phyloP scores from a whole-genome alignment of 768 basidiomycete species.

The Ramaria rubella region DNA sequence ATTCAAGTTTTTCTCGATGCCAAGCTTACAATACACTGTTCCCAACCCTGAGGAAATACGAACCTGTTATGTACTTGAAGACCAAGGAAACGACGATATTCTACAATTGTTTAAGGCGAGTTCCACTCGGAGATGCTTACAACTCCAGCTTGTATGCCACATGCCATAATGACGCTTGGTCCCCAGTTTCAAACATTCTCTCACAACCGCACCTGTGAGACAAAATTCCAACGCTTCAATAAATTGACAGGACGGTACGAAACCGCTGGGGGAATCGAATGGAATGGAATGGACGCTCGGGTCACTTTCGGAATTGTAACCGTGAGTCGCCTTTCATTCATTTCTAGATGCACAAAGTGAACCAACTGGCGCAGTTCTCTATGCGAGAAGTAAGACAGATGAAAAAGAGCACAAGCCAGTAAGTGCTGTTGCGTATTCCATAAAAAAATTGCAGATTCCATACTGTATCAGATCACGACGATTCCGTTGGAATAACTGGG shows the following conservation, averaged over 20 bases:
- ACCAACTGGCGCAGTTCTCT: constrained; percentile 25
- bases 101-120: neutral
- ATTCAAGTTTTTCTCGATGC: neutral
- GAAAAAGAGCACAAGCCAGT: constrained; percentile 49
- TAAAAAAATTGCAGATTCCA: neutral
- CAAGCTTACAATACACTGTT: neutral
- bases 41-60: neutral
- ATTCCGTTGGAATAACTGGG: constrained; percentile 41
- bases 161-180: neutral
- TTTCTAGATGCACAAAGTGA: neutral
- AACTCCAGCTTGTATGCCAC: neutral
- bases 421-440: constrained; percentile 14
- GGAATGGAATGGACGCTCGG: constrained; percentile 40
- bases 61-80: constrained; percentile 1
- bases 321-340: constrained; percentile 21
- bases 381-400: constrained; percentile 42
- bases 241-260: constrained; percentile 38
- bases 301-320: constrained; percentile 45
- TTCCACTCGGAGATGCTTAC: neutral
- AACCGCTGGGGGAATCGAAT: constrained; percentile 47
- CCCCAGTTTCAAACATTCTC: constrained; percentile 6
- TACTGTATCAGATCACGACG: constrained; percentile 39
- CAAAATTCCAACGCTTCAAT: constrained; percentile 46
- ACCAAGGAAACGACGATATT: neutral
- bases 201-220: constrained; percentile 33